phyloP scores from a whole-genome alignment of 768 basidiomycete species.

The Mycena amicta region DNA sequence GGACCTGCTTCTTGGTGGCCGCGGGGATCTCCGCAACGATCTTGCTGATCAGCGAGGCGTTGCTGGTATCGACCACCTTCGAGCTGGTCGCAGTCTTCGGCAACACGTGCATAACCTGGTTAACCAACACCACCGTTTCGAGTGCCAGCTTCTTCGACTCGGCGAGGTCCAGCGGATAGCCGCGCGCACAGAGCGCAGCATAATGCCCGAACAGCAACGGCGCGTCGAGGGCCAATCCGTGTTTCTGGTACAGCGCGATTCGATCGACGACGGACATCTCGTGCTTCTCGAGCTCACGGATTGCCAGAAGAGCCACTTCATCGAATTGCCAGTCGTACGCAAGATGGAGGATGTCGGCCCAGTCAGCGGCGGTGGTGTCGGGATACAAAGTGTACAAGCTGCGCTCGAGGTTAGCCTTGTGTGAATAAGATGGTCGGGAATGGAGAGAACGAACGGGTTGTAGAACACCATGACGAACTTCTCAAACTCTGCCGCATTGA shows the following conservation, averaged over 20 bases:
- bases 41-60: slow-evolving; percentile 6
- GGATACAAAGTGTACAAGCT: slow-evolving; percentile 59
- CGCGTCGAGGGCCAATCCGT: slow-evolving; percentile 34
- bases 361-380: slow-evolving; percentile 49
- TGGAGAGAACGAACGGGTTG: slow-evolving; percentile 59
- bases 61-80: neutral
- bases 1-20: neutral
- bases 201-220: slow-evolving; percentile 47
- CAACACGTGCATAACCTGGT: slow-evolving; percentile 12
- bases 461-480: slow-evolving; percentile 67
- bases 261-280: slow-evolving; percentile 51
- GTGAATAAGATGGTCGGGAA: neutral
- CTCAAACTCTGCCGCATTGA: slow-evolving; percentile 50
- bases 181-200: slow-evolving; percentile 40
- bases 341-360: slow-evolving; percentile 57
- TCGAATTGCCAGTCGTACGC: slow-evolving; percentile 57
- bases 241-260: slow-evolving; percentile 49
- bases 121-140: slow-evolving; percentile 36
- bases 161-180: slow-evolving; percentile 40
- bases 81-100: neutral
- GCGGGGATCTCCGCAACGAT: slow-evolving; percentile 3
- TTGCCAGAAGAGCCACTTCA: slow-evolving; percentile 51
- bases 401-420: slow-evolving; percentile 35
- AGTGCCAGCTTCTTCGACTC: slow-evolving; percentile 49
- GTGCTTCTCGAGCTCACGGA: slow-evolving; percentile 54